Conservation (phyloP, 345 rosid genomes). For the Eutrema japonicum region DNA sequence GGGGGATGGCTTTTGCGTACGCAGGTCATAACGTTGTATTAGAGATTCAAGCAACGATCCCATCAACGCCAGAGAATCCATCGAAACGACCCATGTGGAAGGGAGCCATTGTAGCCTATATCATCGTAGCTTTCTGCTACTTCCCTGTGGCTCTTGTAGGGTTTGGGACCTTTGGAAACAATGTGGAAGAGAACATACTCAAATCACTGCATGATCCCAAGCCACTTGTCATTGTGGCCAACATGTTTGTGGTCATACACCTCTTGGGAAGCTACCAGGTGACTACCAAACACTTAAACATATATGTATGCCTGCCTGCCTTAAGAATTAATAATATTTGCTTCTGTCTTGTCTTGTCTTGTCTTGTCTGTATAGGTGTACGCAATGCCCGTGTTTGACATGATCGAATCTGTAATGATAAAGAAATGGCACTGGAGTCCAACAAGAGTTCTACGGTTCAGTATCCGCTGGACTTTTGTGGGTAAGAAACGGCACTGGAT, state of each 20-base stretch:
- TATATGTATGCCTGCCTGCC: too few relatives aligned
- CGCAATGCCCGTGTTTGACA: slow-evolving; percentile 76
- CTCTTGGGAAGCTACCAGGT: slow-evolving; percentile 83
- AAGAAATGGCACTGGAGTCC: slow-evolving; percentile 59
- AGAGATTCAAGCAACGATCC: slow-evolving; percentile 90
- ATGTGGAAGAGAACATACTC: slow-evolving; percentile 61
- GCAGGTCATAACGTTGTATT: slow-evolving; percentile 87
- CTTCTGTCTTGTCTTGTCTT: too few relatives aligned
- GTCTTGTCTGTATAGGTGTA: slow-evolving; percentile 32
- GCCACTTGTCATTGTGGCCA: slow-evolving; percentile 67
- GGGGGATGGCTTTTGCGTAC: slow-evolving; percentile 77
- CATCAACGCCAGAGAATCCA: slow-evolving; percentile 79
- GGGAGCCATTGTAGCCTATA: slow-evolving; percentile 70
- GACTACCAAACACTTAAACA: too few relatives aligned
- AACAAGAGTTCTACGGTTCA: slow-evolving; percentile 43
- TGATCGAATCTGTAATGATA: slow-evolving; percentile 62
- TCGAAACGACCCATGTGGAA: slow-evolving; percentile 85
- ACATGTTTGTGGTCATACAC: slow-evolving; percentile 76
- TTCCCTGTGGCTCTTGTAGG: slow-evolving; percentile 80
- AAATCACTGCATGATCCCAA: slow-evolving; percentile 53
- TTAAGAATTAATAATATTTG: too few relatives aligned
- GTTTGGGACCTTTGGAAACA: slow-evolving; percentile 57
- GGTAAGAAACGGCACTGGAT: slow-evolving; percentile 28
- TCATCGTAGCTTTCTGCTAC: slow-evolving; percentile 77
- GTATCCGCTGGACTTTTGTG: slow-evolving; percentile 53